phyloP scores from a whole-genome alignment of 2,329 filamentous ascomycete species.

The Tolypocladium pustulatum region DNA sequence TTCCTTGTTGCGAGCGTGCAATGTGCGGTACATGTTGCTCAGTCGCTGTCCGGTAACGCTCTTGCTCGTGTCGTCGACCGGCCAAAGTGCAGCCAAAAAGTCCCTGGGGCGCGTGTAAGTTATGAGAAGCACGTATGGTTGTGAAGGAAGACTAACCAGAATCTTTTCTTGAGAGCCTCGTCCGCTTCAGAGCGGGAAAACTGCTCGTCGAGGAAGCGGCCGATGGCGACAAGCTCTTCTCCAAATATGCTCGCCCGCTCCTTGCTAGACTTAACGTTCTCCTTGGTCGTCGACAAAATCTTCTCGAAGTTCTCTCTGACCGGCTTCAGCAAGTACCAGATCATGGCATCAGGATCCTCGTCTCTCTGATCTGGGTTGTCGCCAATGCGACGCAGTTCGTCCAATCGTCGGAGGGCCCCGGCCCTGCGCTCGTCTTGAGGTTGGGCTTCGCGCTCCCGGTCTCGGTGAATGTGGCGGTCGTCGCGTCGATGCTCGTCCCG shows the following conservation, averaged over 20 bases:
- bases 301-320: constrained; percentile 49
- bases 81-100: constrained; percentile 34
- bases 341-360: constrained; percentile 33
- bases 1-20: constrained; percentile 22
- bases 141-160: constrained; percentile 32
- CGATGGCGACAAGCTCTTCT: constrained; percentile 49
- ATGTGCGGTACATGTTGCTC: constrained; percentile 32
- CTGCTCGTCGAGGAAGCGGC: constrained; percentile 46
- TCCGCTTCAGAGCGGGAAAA: constrained; percentile 29
- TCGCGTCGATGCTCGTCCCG: constrained; percentile 13
- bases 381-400: constrained; percentile 32
- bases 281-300: constrained; percentile 50
- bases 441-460: constrained; percentile 14
- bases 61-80: constrained; percentile 33
- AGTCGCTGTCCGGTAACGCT: constrained; percentile 32
- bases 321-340: constrained; percentile 43
- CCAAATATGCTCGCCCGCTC: constrained; percentile 52
- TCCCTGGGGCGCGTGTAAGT: constrained; percentile 24
- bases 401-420: constrained; percentile 28
- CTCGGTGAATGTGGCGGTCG: constrained; percentile 11
- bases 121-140: background rate
- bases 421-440: constrained; percentile 29
- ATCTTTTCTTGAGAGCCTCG: constrained; percentile 33
- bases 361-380: constrained; percentile 39
- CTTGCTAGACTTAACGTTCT: constrained; percentile 51